Conservation (phyloP, 2,329 filamentous ascomycete species). For the Emmonsiellopsis sp. region DNA sequence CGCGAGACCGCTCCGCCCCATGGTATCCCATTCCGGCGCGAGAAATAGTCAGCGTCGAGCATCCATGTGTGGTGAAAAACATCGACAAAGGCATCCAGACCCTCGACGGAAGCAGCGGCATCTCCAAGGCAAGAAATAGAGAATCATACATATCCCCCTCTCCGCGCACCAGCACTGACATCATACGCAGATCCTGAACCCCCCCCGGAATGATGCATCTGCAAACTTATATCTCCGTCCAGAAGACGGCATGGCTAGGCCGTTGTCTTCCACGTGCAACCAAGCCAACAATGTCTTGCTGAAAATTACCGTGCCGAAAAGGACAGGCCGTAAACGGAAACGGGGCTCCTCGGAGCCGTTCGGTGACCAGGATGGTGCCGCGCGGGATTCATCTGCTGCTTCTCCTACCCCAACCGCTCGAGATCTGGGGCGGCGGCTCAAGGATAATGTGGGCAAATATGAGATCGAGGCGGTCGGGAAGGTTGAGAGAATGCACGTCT, state of each 20-base stretch:
- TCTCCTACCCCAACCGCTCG: slow-evolving; percentile 38
- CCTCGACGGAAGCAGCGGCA: slow-evolving; percentile 46
- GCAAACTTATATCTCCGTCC: slow-evolving; percentile 68
- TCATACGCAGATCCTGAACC: slow-evolving; percentile 34
- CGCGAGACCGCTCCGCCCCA: slow-evolving; percentile 26
- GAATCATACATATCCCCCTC: neutral
- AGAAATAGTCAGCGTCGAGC: slow-evolving; percentile 53
- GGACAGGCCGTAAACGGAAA: slow-evolving; percentile 79
- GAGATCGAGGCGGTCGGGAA: slow-evolving; percentile 60
- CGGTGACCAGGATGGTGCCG: slow-evolving; percentile 33
- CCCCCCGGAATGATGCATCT: slow-evolving; percentile 37
- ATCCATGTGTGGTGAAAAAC: slow-evolving; percentile 57
- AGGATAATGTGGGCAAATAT: slow-evolving; percentile 61
- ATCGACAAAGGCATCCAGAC: slow-evolving; percentile 55
- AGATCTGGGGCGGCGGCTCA: slow-evolving; percentile 52
- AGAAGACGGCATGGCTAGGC: slow-evolving; percentile 68
- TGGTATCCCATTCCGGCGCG: slow-evolving; percentile 43
- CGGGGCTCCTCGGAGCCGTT: slow-evolving; percentile 63
- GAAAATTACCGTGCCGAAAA: slow-evolving; percentile 75
- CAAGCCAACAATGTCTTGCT: slow-evolving; percentile 75
- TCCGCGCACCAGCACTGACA: neutral
- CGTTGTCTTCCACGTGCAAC: slow-evolving; percentile 66
- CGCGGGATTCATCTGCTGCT: slow-evolving; percentile 17
- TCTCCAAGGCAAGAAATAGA: slow-evolving; percentile 40
- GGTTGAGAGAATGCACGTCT: slow-evolving; percentile 74